Evolutionary conservation across 2,329 filamentous ascomycete species (phyloP), one percentile per base, ranked within the genome.

Genomic region (Thelonectria rubi): DNA sequence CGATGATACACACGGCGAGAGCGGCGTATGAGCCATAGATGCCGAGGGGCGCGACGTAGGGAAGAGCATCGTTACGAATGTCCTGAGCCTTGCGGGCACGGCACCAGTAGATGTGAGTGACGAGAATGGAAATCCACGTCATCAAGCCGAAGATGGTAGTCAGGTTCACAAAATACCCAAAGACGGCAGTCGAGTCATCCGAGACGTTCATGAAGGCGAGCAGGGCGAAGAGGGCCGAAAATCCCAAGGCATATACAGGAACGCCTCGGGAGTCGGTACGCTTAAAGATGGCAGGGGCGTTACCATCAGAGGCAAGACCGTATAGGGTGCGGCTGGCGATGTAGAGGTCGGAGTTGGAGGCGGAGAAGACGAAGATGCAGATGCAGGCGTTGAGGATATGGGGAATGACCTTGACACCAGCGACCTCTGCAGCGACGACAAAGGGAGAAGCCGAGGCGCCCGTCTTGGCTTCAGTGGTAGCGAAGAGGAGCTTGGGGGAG

Each of bases 291-390:
- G 80, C 79, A 1, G 91, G 91, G 0, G 91, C 91, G 39, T 91
- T 86, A 34, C 88, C 87, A 70, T 92, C 88, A 6, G 86, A 83
- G 1, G 91, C 88, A 7, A 94, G 84, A 60, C 89, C 90, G 75
- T 91, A 90, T 55, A 92, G 82, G 5, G 88, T 91, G 55, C 90
- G 87, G 64, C 86, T 89, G 20, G 88, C 90, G 67, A 88, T 92
- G 82, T 93, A 93, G 18, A 93, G 79, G 78, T 93, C 90, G 1
- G 88, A 91, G 81, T 93, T 93, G 63, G 89, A 85, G n/a, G 91
- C 91, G 11, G 87, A 90, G 77, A 93, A 91, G 68, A 92, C 90
- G 73, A 93, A 93, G 65, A 92, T 73, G 64, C 91, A 79, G 67
- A 93, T 92, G 70, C 88, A 91, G 24, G 80, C 91, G 76, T 93